These are phyloP conservation scores for Ajuga reptans DNA, from an alignment of 305 asterid species.

Conservation along the genomic window DNA sequence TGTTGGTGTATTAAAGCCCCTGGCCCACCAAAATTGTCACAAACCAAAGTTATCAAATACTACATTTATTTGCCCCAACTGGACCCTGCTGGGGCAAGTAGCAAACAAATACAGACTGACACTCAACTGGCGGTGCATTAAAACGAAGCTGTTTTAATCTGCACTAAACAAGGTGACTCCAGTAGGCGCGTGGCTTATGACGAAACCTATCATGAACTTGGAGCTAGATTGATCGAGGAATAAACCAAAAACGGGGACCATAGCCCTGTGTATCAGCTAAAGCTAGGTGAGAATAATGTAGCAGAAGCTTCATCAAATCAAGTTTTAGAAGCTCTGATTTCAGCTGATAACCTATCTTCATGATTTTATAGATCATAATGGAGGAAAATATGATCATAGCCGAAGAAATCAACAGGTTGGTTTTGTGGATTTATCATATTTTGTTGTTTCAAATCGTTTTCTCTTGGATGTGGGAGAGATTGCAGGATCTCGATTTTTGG, in stretches of 20 bases:
- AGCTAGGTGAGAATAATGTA: neutral
- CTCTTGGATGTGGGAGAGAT: no score
- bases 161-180: no score
- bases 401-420: conserved; percentile 34
- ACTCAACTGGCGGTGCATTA: no score
- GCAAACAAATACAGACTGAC: no score
- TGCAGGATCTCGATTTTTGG: no score
- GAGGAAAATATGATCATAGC: conserved; percentile 29
- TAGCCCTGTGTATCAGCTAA: no score
- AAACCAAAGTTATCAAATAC: no score
- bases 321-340: neutral
- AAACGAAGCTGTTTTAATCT: no score
- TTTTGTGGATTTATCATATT: conserved; percentile 11
- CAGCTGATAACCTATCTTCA: neutral
- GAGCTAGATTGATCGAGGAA: conserved; percentile 18
- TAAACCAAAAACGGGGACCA: conserved; percentile 12
- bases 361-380: conserved; percentile 26
- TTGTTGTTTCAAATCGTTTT: neutral
- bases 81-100: no score
- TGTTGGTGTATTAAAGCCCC: no score
- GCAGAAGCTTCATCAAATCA: neutral
- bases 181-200: conserved; percentile 25
- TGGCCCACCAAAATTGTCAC: no score
- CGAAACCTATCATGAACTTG: neutral
- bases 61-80: no score